A percentile compares a stretch with the other conserved stretches of the same genome.
phyloP scores from a whole-genome alignment of 2,329 filamentous ascomycete species.

The Apiospora saccharicola region DNA sequence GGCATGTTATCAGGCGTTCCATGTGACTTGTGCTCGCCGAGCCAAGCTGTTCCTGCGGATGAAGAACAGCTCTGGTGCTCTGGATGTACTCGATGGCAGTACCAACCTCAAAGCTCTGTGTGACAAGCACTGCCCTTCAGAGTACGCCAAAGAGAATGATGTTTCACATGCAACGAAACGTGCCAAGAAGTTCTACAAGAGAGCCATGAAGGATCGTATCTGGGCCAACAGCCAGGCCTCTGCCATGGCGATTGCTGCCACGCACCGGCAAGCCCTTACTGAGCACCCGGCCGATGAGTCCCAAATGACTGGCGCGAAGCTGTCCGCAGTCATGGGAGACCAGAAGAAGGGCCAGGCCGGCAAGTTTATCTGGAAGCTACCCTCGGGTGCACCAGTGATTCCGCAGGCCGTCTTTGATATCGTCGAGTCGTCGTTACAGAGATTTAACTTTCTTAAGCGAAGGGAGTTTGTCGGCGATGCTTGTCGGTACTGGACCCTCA shows the following conservation, averaged over 20 bases:
- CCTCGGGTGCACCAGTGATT: slow-evolving; percentile 93
- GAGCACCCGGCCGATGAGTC: slow-evolving; percentile 81
- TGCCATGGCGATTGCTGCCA: slow-evolving; percentile 80
- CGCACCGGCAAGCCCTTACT: slow-evolving; percentile 68
- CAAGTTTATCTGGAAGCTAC: slow-evolving; percentile 87
- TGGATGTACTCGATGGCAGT: slow-evolving; percentile 78
- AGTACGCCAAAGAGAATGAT: slow-evolving; percentile 87
- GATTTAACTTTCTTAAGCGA: slow-evolving; percentile 81
- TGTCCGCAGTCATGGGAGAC: slow-evolving; percentile 76
- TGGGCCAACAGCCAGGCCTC: slow-evolving; percentile 93
- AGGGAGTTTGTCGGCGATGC: slow-evolving; percentile 93
- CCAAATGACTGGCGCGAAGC: slow-evolving; percentile 83
- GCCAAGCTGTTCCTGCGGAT: slow-evolving; percentile 92
- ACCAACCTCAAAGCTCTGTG: slow-evolving; percentile 93
- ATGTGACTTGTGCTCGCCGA: slow-evolving; percentile 92
- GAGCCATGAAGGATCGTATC: slow-evolving; percentile 84
- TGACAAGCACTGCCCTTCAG: slow-evolving; percentile 89
- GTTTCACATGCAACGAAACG: slow-evolving; percentile 82
- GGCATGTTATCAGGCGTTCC: slow-evolving; percentile 95
- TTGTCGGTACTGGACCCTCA: slow-evolving; percentile 97
- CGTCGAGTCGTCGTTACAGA: slow-evolving; percentile 82
- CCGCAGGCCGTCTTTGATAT: slow-evolving; percentile 87
- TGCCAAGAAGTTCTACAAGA: slow-evolving; percentile 88
- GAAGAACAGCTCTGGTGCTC: slow-evolving; percentile 86
- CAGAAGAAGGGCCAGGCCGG: slow-evolving; percentile 74